A percentile compares a stretch with the other conserved stretches of the same genome.
phyloP scores from a whole-genome alignment of 2,329 filamentous ascomycete species.

The Amphichorda felina region DNA sequence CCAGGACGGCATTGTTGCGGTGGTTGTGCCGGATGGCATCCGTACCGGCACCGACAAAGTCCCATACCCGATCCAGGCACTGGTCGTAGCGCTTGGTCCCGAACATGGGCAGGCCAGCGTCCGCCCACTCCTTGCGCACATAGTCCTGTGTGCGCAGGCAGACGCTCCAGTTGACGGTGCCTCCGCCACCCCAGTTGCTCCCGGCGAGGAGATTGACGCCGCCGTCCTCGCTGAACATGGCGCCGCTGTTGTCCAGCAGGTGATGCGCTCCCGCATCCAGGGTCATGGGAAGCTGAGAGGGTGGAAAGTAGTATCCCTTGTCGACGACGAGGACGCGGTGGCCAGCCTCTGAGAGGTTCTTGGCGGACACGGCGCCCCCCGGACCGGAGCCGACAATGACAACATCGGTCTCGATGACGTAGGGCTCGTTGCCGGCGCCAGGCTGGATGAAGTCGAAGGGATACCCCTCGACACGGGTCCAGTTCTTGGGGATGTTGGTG shows the following conservation, averaged over 20 bases:
- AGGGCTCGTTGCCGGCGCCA: slow-evolving; percentile 24
- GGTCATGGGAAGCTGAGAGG: slow-evolving; percentile 63
- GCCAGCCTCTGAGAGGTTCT: slow-evolving; percentile 67
- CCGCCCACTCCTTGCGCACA: slow-evolving; percentile 74
- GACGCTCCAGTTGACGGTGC: slow-evolving; percentile 77
- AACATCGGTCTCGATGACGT: slow-evolving; percentile 64
- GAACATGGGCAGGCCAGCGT: slow-evolving; percentile 59
- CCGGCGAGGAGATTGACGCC: slow-evolving; percentile 54
- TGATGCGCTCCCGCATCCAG: slow-evolving; percentile 46
- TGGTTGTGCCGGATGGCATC: slow-evolving; percentile 61
- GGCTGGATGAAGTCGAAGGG: slow-evolving; percentile 53
- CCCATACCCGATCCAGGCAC: slow-evolving; percentile 68
- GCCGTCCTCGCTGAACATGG: slow-evolving; percentile 41
- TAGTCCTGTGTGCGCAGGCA: slow-evolving; percentile 55
- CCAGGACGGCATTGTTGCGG: slow-evolving; percentile 58
- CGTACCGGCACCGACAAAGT: slow-evolving; percentile 62
- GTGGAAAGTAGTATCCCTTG: slow-evolving; percentile 66
- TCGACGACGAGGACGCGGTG: slow-evolving; percentile 70
- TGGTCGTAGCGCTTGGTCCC: slow-evolving; percentile 61
- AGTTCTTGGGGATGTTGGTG: slow-evolving; percentile 37
- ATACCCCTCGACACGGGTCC: slow-evolving; percentile 36
- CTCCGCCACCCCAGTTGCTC: slow-evolving; percentile 72
- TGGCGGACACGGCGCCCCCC: slow-evolving; percentile 71
- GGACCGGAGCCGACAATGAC: slow-evolving; percentile 81
- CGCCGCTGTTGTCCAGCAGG: slow-evolving; percentile 59